Percentiles rank a stretch among this genome's conserved stretches.
Evolutionary conservation across 2,329 filamentous ascomycete species (phyloP).

Genomic region (Delphinella strobiligena): DNA sequence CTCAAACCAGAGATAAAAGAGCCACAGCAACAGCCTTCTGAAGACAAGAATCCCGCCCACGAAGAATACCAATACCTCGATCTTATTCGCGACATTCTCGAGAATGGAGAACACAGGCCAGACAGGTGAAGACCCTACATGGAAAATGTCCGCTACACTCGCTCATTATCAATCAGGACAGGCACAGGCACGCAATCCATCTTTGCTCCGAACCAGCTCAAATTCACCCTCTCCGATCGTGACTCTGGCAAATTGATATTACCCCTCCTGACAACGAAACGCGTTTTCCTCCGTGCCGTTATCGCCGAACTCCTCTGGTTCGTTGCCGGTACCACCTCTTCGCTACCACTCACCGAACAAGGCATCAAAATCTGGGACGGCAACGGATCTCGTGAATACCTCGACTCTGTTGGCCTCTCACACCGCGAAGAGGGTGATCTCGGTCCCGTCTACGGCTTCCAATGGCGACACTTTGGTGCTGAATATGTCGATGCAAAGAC

Average conservation of each 20-base stretch:
- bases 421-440: constrained; percentile 81
- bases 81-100: constrained; percentile 73
- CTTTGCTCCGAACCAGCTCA: constrained; percentile 76
- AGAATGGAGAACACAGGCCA: constrained; percentile 72
- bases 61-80: constrained; percentile 93
- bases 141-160: background rate
- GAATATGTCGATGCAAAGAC: constrained; percentile 67
- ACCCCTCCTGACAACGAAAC: constrained; percentile 92
- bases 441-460: constrained; percentile 94
- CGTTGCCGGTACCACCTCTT: constrained; percentile 72
- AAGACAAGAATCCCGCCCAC: constrained; percentile 37
- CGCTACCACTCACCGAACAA: constrained; percentile 58
- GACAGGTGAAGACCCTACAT: constrained; percentile 49
- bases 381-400: constrained; percentile 81
- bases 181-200: constrained; percentile 86
- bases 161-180: constrained; percentile 43
- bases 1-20: constrained; percentile 13
- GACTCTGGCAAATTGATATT: constrained; percentile 50
- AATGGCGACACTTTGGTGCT: constrained; percentile 97
- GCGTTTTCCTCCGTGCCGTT: constrained; percentile 84
- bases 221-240: constrained; percentile 64
- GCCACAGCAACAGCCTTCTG: constrained; percentile 13
- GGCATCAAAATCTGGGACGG: constrained; percentile 98
- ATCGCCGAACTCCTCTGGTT: constrained; percentile 95
- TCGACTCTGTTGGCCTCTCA: constrained; percentile 70